These are phyloP conservation scores for Phylloporus scabripes DNA, from an alignment of 768 basidiomycete species.

Conservation along the genomic window DNA sequence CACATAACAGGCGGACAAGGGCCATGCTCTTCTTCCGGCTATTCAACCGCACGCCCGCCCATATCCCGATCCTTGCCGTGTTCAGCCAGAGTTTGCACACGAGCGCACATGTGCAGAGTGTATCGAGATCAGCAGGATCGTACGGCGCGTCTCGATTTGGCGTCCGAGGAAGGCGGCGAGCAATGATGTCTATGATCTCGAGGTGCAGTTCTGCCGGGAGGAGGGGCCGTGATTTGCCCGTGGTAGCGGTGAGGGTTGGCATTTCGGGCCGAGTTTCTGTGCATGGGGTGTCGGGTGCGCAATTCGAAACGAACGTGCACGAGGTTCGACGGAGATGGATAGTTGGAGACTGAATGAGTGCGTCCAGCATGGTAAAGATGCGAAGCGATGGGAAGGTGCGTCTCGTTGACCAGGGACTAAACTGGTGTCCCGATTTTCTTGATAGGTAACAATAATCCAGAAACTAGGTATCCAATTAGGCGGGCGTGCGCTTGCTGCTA, in stretches of 20 bases:
- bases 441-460: conserved; percentile 1
- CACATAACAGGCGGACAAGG: conserved; percentile 15
- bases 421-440: background rate
- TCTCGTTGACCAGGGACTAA: background rate
- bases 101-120: conserved; percentile 24
- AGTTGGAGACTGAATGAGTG: conserved; percentile 5
- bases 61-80: conserved; percentile 21
- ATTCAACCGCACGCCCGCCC: conserved; percentile 20
- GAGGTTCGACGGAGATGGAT: conserved; percentile 5
- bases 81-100: conserved; percentile 30
- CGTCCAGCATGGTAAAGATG: conserved; percentile 11
- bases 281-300: background rate
- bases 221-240: conserved; percentile 4
- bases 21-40: conserved; percentile 17
- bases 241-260: conserved; percentile 1
- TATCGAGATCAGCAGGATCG: conserved; percentile 14
- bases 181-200: conserved; percentile 25
- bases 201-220: conserved; percentile 30
- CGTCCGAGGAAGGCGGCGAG: conserved; percentile 10
- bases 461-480: conserved; percentile 1
- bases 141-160: conserved; percentile 9
- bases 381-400: conserved; percentile 6
- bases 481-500: background rate
- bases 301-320: background rate
- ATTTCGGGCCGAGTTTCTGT: background rate